Evolutionary conservation across 2,329 filamentous ascomycete genomes (phyloP), one percentile per base, ranked within the genome.

Genomic region (Cladosporium sp.): DNA sequence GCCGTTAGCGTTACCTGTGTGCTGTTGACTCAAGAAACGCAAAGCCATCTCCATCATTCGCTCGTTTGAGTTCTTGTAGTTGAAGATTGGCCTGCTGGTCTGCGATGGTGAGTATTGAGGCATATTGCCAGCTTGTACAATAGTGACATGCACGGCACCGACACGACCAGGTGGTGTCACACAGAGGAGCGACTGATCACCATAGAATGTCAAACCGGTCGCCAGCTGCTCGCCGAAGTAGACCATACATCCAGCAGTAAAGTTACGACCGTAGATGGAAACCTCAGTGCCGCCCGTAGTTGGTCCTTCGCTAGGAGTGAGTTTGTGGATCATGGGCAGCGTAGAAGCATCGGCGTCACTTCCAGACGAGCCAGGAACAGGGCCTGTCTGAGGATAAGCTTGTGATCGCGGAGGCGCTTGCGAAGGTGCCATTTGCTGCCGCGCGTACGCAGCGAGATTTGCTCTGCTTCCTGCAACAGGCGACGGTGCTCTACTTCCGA

Each of bases 271-370:
- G 8, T 96, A 79, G 58, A 94, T 84, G 0, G 90, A 93, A 3
- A 96, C 90, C 72, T 97, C 92, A 55, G 90, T 92, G 42, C 92
- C 92, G 60, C 92, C 92, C 37, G 84, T 85, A 60, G 87, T 89
- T 6, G 92, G 89, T 0, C 92, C 92, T 72, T 95, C 89, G 30
- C 82, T 83, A 0, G 92, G 92, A 37, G 94, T 90, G 61, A 96
- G 82, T 71, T 92, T 93, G 70, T 90, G 87, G 20, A 95, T 93
- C 17, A 83, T 82, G 1, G 87, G 84, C 2, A 82, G 74, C 5
- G 40, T 25, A 14, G 42, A 47, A 7, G 40, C 55, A 22, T 59
- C 58, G 8, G 42, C 37, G 5, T 59, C 50, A 20, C 47, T 51
- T 15, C 56, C 56, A n/a, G 56, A 43, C 11, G 39, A 51, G 5